Evolutionary conservation across 768 basidiomycete genomes (phyloP), one percentile per base, ranked within the genome.

Genomic region (Trametopsis cervina): DNA sequence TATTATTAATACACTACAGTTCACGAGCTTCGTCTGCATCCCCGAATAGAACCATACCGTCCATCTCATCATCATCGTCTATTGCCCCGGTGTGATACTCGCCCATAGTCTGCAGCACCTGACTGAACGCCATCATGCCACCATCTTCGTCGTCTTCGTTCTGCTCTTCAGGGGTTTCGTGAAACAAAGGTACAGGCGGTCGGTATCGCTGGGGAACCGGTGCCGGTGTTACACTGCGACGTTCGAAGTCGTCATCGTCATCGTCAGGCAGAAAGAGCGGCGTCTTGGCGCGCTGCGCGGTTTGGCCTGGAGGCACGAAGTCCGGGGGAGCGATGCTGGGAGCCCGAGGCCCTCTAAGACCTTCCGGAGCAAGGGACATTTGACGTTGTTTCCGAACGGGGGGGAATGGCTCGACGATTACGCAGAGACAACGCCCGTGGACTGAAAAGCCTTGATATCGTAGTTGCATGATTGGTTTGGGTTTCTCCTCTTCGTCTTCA

Each of bases 341-440:
- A 17, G 63, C 62, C 42, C 68, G 57, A 23, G 59, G 49, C 4
- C 53, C 54, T 6, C 56, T 54, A 37, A 63, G n/a, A 52, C 64
- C 54, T 46, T 62, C 51, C 12, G 67, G 62, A 17, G 55, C 57
- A 12, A 63, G 53, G 3, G 72, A 66, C 13, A 60, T 63, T 11
- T 60, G 59, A 33, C 63, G 67, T 1, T 67, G 55, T 27, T 58
- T 54, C 27, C 70, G 74, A 29, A 80, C 59, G 12, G 76, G 66
- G 3, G 85, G 83, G 73, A 80, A 89, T 13, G 89, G 90, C 60
- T 92, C 89, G 13, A 90, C 80, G 20, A 92, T 83, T 27, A 92
- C 74, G 59, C 85, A 89, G 15, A 92, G 73, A 61, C 85, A 89
- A 46, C 79, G 77, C 0, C 81, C 83, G 49, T 77, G 75, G 41